Conservation (phyloP, 768 basidiomycete genomes). For the Piloderma croceum region DNA sequence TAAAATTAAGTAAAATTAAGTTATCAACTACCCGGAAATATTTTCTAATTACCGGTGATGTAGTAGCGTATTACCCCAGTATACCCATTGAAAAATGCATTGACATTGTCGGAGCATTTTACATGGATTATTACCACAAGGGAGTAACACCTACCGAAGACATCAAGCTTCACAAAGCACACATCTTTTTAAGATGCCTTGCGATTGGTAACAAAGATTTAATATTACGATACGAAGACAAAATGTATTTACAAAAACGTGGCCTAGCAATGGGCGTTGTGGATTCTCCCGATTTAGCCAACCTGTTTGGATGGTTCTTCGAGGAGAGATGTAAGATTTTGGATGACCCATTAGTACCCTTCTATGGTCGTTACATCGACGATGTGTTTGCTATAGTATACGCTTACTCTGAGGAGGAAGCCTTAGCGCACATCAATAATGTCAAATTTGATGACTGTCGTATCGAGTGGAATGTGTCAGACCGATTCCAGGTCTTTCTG, state of each 20-base stretch:
- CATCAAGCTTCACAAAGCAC: slow-evolving; percentile 1
- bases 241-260: slow-evolving; percentile 19
- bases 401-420: too few species aligned
- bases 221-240: slow-evolving; percentile 15
- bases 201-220: slow-evolving; percentile 18
- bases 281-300: slow-evolving; percentile 25
- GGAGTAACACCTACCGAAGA: slow-evolving; percentile 2
- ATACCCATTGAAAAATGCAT: slow-evolving; percentile 13
- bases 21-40: slow-evolving; percentile 2
- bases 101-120: slow-evolving; percentile 16
- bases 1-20: slow-evolving; percentile 24
- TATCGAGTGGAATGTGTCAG: slow-evolving; percentile 14
- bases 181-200: slow-evolving; percentile 13
- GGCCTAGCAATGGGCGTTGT: slow-evolving; percentile 31
- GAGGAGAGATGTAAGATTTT: too few species aligned
- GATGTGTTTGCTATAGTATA: too few species aligned
- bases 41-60: slow-evolving; percentile 28
- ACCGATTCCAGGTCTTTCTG: too few species aligned
- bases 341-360: too few species aligned
- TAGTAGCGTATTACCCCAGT: too few species aligned
- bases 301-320: too few species aligned
- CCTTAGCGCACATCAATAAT: too few species aligned
- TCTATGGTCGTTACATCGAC: too few species aligned
- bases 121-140: slow-evolving; percentile 8
- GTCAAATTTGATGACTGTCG: slow-evolving; percentile 18